Base-by-base conservation (phyloP, 2,329 filamentous ascomycete genomes). In the Phaeomoniella chlamydospora region DNA sequence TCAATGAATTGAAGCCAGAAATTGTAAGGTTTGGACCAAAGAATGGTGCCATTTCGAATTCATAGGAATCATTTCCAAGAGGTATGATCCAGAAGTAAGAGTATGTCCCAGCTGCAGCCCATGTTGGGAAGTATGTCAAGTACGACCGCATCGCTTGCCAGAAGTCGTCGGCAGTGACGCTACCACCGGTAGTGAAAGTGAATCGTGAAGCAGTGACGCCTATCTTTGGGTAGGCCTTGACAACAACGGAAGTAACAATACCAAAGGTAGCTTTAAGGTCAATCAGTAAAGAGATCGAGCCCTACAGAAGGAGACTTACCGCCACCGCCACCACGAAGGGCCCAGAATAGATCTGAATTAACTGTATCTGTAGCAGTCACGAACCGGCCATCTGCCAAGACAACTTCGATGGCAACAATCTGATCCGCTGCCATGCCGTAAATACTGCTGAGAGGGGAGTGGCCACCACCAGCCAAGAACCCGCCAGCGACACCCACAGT, bases 351-450 rank as follows among this genome's bases (percentile, higher is more conserved):
- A 34, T 70, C 66, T 1, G 54, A 18, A 38, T 70, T 60, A 26
- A 55, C 41, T 14, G 51, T 54, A 18, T 49, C 48, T n/a, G 54
- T 61, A 16, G 57, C 62, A 29, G 62, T 59, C 3, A 67, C 49
- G 15, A 63, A 55, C 3, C 51, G 43, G 11, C 68, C 67, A 39
- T 59, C 56, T 9, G 64, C 56, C 4, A 61, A 62, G 5, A 72
- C 60, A 11, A 70, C 55, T 37, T 71, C 57, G 40, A 66, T 53
- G 18, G 59, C 53, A 12, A 71, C 51, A 5, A 67, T 56, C 46
- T 69, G 61, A 45, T 71, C 67, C 4, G 63, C 56, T 37, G 55
- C 67, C 49, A 72, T 61, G 41, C 71, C 59, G 42, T 66, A 66
- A 26, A 64, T 48, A 36, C 58, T 58, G 9, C 62, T 63, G 36